Percentiles rank a stretch among this genome's conserved stretches.
phyloP scores from a whole-genome alignment of 345 rosid genomes.

The Rhizophora mangle region DNA sequence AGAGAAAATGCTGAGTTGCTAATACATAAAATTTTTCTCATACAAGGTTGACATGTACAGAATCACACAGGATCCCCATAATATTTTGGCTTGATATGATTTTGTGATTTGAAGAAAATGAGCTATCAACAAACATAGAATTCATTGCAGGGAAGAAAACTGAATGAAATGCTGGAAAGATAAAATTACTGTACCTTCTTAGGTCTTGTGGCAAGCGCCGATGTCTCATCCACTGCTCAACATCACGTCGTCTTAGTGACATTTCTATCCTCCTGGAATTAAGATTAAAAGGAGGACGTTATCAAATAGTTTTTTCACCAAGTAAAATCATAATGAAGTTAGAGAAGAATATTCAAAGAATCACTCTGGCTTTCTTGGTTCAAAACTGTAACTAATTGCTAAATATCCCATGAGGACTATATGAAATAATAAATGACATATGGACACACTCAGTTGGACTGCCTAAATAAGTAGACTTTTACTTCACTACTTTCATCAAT shows the following conservation, averaged over 20 bases:
- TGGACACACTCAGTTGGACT: background rate
- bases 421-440: background rate
- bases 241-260: slow-evolving; percentile 82
- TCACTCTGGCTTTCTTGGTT: no score
- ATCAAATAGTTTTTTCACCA: background rate
- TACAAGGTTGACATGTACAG: no score
- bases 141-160: background rate
- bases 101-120: background rate
- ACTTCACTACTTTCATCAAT: background rate
- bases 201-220: slow-evolving; percentile 65
- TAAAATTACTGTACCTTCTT: slow-evolving; percentile 40
- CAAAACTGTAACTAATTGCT: no score
- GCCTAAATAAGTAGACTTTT: background rate
- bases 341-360: no score
- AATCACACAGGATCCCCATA: background rate
- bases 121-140: background rate
- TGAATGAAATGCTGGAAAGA: background rate
- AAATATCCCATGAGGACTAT: background rate
- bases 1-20: no score
- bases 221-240: slow-evolving; percentile 96
- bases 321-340: background rate
- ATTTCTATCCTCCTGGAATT: slow-evolving; percentile 69
- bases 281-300: slow-evolving; percentile 7
- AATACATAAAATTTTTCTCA: no score
- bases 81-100: background rate